Evolutionary conservation across 495 filamentous ascomycete species (phyloP), one percentile per base, ranked within the genome.

Genomic region (Aspergillus cristatus): DNA sequence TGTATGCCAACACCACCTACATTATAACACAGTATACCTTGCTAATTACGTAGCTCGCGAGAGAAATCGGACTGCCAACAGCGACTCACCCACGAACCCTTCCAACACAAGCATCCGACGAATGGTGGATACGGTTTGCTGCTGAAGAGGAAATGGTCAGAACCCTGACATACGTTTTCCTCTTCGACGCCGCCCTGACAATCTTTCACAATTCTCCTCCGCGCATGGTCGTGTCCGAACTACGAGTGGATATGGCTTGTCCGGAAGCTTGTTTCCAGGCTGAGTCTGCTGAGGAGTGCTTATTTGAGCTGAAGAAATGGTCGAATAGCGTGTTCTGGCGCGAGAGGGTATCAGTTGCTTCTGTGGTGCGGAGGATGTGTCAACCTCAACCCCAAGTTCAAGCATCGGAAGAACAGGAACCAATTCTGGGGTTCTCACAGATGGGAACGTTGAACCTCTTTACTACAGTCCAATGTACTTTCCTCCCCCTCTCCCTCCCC

Each of bases 141-240:
- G 39, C 42, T 22, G 30, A 41, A n/a, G 53, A 56, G 29, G 53
- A 55, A 30, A 32, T 53, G 0, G 51, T 53, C 17, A 85, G 86
- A 79, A 81, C 81, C 18, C 63, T 86, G 20, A 82, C 85, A 40
- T 57, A 42, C 34, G 44, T 54, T 1, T 57, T 54, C n/a, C 30
- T 57, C 17, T 35, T 57, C 7, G 54, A 57, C n/a, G 43, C 51
- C 1, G 51, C 51, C 2, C 51, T 54, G 14, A 41, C 46, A 0
- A 52, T 54, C n/a, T 50, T 57, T 30, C 48, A 57, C 41, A 57
- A 57, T 14, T 29, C 48, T 1, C 54, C 54, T 5, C 57, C 55
- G 6, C 41, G 57, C n/a, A 54, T 58, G 44, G 44, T 54, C 1
- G 45, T 56, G n/a, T 47, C 51, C 18, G 57, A 61, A 18, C 45